These are phyloP conservation scores for Albatrellus ellisii DNA, from an alignment of 768 basidiomycete genomes.

Conservation along the genomic window DNA sequence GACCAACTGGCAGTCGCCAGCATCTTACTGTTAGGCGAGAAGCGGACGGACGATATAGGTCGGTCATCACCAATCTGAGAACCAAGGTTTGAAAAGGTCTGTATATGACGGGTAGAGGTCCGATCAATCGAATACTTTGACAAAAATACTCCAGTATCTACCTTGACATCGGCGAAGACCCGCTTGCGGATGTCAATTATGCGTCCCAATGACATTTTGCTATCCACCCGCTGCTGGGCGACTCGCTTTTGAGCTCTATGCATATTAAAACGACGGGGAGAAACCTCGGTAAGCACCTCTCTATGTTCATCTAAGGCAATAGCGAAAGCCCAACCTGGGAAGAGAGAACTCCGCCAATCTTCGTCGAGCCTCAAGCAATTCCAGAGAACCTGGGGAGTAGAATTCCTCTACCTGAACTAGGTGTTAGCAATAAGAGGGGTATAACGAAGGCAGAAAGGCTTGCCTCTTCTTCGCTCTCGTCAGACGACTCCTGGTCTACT, in stretches of 20 bases:
- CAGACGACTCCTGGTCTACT: constrained; percentile 55
- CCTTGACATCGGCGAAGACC: constrained; percentile 83
- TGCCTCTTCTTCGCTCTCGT: constrained; percentile 70
- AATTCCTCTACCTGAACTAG: constrained; percentile 76
- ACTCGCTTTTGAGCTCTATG: constrained; percentile 95
- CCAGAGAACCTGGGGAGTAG: constrained; percentile 83
- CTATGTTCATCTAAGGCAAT: constrained; percentile 30
- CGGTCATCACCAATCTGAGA: constrained; percentile 98
- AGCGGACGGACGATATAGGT: constrained; percentile 87
- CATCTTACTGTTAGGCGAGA: constrained; percentile 81
- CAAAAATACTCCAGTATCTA: constrained; percentile 22
- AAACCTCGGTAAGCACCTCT: constrained; percentile 67
- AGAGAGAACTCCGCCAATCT: constrained; percentile 89
- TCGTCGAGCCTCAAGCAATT: constrained; percentile 75
- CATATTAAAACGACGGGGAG: constrained; percentile 27
- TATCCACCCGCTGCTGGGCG: constrained; percentile 86
- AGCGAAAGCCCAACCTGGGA: constrained; percentile 76
- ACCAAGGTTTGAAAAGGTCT: constrained; percentile 88
- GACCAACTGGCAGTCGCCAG: constrained; percentile 96
- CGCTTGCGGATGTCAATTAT: constrained; percentile 91
- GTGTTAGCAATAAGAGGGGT: neutral
- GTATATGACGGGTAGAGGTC: neutral
- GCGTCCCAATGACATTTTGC: constrained; percentile 71
- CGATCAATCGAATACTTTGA: neutral
- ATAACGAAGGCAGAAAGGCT: constrained; percentile 9